Evolutionary conservation across 1,284 basidiomycete genomes (phyloP).

Genomic region (Singerocomus rubriflavus): DNA sequence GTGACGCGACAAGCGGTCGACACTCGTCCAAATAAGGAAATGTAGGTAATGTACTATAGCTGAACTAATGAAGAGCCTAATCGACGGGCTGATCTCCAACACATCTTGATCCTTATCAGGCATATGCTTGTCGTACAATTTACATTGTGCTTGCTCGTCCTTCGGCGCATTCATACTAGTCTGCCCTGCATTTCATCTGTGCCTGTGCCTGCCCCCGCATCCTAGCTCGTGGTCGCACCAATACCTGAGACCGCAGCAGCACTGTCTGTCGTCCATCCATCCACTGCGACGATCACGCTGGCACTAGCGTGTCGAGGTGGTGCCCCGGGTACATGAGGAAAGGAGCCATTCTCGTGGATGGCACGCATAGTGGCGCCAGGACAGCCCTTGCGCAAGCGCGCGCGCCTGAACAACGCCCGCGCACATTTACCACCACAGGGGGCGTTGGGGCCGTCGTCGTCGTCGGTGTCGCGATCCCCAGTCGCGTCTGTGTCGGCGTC

Average conservation of each 20-base stretch:
- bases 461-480: neutral
- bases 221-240: neutral
- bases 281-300: neutral
- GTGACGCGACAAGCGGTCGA: too few species aligned
- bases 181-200: neutral
- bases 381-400: constrained; percentile 28
- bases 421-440: neutral
- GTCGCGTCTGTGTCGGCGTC: neutral
- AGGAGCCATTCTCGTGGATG: constrained; percentile 2
- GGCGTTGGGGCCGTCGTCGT: neutral
- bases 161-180: constrained; percentile 2
- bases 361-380: constrained; percentile 5
- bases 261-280: constrained; percentile 28
- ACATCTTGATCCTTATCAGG: too few species aligned
- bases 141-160: neutral
- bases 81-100: too few species aligned
- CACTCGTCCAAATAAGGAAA: too few species aligned
- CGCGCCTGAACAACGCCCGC: constrained; percentile 11
- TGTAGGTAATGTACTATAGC: too few species aligned
- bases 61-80: too few species aligned
- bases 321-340: neutral
- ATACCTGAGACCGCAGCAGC: neutral
- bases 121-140: too few species aligned
- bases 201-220: neutral
- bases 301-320: neutral